Base-by-base conservation (phyloP, 176 grass and related monocot genomes). In the Saccharum officinarum region DNA sequence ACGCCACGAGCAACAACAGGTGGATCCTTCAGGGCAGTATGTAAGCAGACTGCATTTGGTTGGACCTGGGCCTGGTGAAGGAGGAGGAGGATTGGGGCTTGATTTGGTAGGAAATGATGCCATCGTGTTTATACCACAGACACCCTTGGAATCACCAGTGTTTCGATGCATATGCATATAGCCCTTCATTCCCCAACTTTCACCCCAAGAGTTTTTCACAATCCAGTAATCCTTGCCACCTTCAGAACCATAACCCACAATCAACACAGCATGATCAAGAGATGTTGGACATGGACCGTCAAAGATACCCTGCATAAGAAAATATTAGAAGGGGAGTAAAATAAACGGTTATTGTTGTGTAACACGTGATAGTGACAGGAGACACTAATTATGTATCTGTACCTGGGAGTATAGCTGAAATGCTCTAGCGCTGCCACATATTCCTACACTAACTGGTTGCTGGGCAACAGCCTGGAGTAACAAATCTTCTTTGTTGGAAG, bases 131-230 rank as follows among this genome's bases (percentile, higher is more conserved):
- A 98, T 91, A 36, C 97, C 97, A 34, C 97, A 98, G 6, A 98
- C 5, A 17, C 97, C 97, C 34, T 85, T 54, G 0, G 93, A 86
- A 20, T 83, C 83, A 36, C 82, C 87, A 62, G 87, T 83, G 60
- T 98, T 95, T 10, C 97, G 69, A 20, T 76, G 93, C 88, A 95
- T 92, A 75, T 89, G 13, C 20, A 98, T 95, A 67, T 95, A 98
- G 5, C 97, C 97, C 72, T 92, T 86, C 90, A 98, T 98, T 73
- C 97, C 97, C 97, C 93, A 98, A 28, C 25, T 81, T 68, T 91
- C 89, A 67, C 97, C 97, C 97, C 97, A 98, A 9, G 97, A 95
- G 65, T 98, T 98, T 79, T 98, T 98, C 71, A 98, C 37, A 77
- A 98, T 95, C 96, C 97, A 98, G 63, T 98, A 98, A 76, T 98